Evolutionary conservation across 2,329 filamentous ascomycete genomes (phyloP), one percentile per base, ranked within the genome.

Genomic region (Epichloe glyceriae): DNA sequence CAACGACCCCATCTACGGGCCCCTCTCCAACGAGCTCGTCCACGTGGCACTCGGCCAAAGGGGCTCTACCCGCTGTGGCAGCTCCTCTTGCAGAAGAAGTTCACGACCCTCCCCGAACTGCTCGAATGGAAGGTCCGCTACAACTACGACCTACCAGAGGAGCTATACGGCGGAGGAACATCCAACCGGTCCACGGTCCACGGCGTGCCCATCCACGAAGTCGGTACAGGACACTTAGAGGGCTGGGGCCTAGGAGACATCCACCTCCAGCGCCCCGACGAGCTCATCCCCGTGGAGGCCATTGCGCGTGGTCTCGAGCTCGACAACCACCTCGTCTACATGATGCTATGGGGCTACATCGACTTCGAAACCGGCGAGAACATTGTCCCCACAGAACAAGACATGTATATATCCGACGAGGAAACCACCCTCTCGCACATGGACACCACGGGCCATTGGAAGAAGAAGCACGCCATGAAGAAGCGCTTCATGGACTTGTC

Each of bases 341-440:
- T 86, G 73, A 70, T 82, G 56, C 54, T 78, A 15, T 86, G 78
- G 71, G 85, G 85, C 1, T 76, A 76, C 60, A 67, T 83, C 30
- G 72, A 85, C 62, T 72, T 70, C 48, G 46, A 61, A 4, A 78
- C 71, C 1, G 72, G 76, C 46, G 61, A 68, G 54, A 74, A 80
- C 60, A 58, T 78, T 5, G 69, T 73, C 0, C 75, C 78, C 2
- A 69, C 64, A 10, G 62, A 70, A 47, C 70, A 75, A 46, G 72
- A 79, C 59, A 68, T 74, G 56, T 74, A 76, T 59, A 70, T 80
- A 58, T 69, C 65, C 11, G 73, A 79, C 57, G 68, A 72, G 44
- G 73, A 74, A 30, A 52, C 58, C 37, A 58, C 58, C 26, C 57
- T 69, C 20, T 54, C 50, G 6, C 55, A 63, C 43, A 57, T 65